Conservation (phyloP, 768 basidiomycete species). For the Butyriboletus loyo region DNA sequence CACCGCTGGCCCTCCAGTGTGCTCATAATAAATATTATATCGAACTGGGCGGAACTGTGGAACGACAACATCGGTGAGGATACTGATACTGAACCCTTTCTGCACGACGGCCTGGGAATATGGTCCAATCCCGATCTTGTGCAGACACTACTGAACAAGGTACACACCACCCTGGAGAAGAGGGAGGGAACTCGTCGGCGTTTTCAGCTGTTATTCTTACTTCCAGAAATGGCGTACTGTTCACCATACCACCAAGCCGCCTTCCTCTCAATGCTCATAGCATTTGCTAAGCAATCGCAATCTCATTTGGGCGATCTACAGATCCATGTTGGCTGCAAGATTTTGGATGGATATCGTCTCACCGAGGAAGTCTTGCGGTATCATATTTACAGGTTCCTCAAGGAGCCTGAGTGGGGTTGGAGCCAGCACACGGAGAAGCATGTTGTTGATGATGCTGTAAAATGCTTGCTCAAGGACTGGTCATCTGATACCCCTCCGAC, state of each 20-base stretch:
- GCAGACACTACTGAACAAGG: not conserved
- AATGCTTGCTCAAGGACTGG: constrained; percentile 10
- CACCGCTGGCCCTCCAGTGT: not conserved
- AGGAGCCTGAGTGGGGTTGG: no score
- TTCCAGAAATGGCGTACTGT: constrained; percentile 18
- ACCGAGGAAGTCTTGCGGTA: not conserved
- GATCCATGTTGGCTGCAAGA: not conserved
- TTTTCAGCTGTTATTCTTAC: not conserved
- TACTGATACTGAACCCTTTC: not conserved
- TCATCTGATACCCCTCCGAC: constrained; percentile 1
- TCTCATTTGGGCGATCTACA: not conserved
- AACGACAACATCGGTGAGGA: not conserved
- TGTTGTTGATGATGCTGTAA: not conserved
- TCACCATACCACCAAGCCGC: constrained; percentile 2
- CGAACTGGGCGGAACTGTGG: not conserved
- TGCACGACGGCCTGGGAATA: not conserved
- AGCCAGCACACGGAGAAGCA: not conserved
- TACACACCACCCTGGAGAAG: not conserved
- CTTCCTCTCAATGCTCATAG: constrained; percentile 28
- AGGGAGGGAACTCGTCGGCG: not conserved
- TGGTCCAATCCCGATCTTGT: not conserved
- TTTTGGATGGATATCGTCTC: constrained; percentile 11
- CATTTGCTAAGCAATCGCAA: constrained; percentile 20
- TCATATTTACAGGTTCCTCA: not conserved
- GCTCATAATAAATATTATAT: not conserved